These are phyloP conservation scores for Penicillium silybi DNA, from an alignment of 495 filamentous ascomycete genomes.

Conservation along the genomic window DNA sequence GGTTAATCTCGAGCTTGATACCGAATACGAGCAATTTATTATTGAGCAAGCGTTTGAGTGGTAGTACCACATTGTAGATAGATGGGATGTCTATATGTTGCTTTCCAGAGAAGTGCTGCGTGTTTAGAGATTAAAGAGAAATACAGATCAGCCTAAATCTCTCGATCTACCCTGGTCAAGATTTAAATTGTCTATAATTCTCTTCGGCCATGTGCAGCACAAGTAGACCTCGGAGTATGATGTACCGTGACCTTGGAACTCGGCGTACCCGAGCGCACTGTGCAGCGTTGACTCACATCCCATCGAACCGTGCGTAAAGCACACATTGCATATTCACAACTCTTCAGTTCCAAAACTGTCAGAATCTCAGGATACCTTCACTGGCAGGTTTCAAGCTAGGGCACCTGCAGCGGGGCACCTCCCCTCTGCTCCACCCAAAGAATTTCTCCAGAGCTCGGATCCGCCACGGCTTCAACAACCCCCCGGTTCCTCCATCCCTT, in stretches of 20 bases:
- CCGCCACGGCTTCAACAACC: conserved; percentile 15
- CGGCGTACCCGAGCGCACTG: neutral
- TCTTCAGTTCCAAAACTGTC: neutral
- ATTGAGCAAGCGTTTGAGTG: neutral
- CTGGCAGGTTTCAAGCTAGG: conserved; percentile 18
- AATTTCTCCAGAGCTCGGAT: conserved; percentile 36
- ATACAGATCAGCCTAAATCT: neutral
- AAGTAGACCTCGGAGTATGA: neutral
- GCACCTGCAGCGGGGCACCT: conserved; percentile 28
- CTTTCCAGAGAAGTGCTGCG: too few relatives aligned
- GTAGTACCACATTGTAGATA: too few relatives aligned
- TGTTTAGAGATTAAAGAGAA: neutral
- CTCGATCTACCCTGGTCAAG: neutral
- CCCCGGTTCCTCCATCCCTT: conserved; percentile 21
- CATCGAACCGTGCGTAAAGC: neutral
- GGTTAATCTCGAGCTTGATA: conserved; percentile 8
- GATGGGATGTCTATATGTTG: too few relatives aligned
- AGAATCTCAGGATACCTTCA: neutral
- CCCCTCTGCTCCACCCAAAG: conserved; percentile 31
- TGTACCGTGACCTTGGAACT: neutral
- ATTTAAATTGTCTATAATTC: neutral
- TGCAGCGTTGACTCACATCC: neutral
- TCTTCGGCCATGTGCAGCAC: neutral
- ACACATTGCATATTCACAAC: neutral
- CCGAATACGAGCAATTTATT: conserved; percentile 6